These are phyloP conservation scores for Linnemannia zychae DNA, from an alignment of 192 early-diverging fungal species.

Conservation along the genomic window DNA sequence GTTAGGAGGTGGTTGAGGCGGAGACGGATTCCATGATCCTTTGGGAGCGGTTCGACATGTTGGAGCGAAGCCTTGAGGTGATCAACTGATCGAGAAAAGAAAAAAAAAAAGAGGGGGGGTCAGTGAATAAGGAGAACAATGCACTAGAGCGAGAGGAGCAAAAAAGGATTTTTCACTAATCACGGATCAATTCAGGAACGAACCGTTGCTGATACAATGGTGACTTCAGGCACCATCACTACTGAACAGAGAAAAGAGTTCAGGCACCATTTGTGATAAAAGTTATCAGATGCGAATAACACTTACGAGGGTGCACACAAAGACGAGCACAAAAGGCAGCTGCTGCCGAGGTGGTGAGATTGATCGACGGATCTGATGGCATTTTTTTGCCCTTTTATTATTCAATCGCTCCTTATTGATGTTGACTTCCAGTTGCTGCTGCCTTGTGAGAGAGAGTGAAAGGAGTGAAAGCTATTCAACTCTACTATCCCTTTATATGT, in stretches of 20 bases:
- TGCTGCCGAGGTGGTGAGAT: conserved; percentile 35
- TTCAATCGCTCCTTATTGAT: not conserved
- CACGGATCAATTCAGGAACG: no score
- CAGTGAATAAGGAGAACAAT: not conserved
- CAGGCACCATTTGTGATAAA: no score
- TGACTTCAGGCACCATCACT: no score
- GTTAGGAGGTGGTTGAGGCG: conserved; percentile 19
- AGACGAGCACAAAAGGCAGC: conserved; percentile 48
- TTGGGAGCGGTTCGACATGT: not conserved
- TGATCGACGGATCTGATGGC: conserved; percentile 20
- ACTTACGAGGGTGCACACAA: conserved; percentile 49
- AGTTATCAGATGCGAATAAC: not conserved
- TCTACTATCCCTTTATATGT: no score
- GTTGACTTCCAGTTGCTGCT: no score
- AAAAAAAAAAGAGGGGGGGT: not conserved
- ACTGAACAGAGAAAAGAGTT: no score
- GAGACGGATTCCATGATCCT: not conserved
- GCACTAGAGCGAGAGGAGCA: not conserved
- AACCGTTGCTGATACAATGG: no score
- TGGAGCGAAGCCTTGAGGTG: conserved; percentile 12
- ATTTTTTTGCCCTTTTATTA: not conserved
- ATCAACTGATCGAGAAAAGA: not conserved
- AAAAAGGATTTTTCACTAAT: not conserved
- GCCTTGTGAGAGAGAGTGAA: no score
- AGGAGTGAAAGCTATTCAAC: no score